Conservation (phyloP, 495 filamentous ascomycete species). For the Stereocaulon alpinum region DNA sequence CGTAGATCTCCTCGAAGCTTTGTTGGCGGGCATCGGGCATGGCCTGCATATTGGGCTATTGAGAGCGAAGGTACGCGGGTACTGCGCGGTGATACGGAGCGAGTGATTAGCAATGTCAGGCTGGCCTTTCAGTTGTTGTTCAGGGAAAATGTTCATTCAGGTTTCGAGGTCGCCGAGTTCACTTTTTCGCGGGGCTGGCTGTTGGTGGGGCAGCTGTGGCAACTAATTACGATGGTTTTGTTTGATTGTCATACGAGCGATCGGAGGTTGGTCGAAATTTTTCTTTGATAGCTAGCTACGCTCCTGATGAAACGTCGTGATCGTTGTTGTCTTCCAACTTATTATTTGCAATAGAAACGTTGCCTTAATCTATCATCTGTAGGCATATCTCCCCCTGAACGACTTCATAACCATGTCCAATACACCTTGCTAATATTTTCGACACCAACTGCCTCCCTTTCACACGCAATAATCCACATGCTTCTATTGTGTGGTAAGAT, state of each 20-base stretch:
- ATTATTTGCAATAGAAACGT: background rate
- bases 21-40: conserved; percentile 80
- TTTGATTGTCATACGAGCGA: background rate
- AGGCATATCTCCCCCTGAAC: background rate
- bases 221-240: background rate
- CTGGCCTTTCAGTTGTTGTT: no score
- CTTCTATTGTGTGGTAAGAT: no score
- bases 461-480: no score
- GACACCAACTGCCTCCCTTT: no score
- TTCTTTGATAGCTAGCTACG: background rate
- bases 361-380: background rate
- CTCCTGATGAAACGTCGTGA: no score
- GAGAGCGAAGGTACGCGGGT: background rate
- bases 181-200: background rate
- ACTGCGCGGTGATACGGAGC: background rate
- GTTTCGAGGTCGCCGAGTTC: no score
- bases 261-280: background rate
- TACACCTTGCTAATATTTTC: no score
- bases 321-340: background rate
- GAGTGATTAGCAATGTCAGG: background rate
- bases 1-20: conserved; percentile 98
- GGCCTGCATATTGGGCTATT: conserved; percentile 53
- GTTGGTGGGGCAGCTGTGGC: background rate
- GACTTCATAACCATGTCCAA: background rate
- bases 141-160: background rate